Evolutionary conservation across 148 eudicot species (phyloP), one percentile per base, ranked within the genome.

Genomic region (Camellia lanceoleosa): DNA sequence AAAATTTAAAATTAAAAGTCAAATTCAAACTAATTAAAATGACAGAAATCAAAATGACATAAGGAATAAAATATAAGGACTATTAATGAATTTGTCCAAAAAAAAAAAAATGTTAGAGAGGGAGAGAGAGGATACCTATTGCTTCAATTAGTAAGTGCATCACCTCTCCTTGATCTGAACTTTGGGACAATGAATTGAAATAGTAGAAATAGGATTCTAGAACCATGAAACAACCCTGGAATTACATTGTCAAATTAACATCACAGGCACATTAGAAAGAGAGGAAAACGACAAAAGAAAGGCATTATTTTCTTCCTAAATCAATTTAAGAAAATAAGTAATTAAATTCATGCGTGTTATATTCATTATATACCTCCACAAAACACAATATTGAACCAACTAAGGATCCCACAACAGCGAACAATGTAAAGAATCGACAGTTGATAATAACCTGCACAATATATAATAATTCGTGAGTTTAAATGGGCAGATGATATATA

Each of bases 371-470:
- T 1, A 93, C 94, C 93, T 91, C 95, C 3, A 91, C 73, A 69
- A 89, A 91, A 78, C 97, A 93, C 77, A 93, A 77, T 71, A 90
- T 63, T 7, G 97, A 93, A 80, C 95, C 95, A 63, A 91, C 60
- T 68, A 91, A 87, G 69, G 93, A 87, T 68, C 97, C 97, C 19
- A 62, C 95, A 64, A 89, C 86, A 2, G 90, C 95, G 14, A 93
- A 83, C 73, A 93, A 75, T 30, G 91, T 85, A 65, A 91, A 90
- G 87, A 93, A 93, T 78, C 97, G 82, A 80, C 92, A 90, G 75
- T 93, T 89, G 6, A 93, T 38, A 9, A 93, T 71, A 42, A 20
- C 87, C 95, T 91, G 91, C 85, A 83, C 5, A 74, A 73, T 16
- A 30, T 30, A 30, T 30, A 43, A 2, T 3, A 74, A 58, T 2